Evolutionary conservation across 2,329 filamentous ascomycete genomes (phyloP).

Genomic region (Colletotrichum cordylinicola): DNA sequence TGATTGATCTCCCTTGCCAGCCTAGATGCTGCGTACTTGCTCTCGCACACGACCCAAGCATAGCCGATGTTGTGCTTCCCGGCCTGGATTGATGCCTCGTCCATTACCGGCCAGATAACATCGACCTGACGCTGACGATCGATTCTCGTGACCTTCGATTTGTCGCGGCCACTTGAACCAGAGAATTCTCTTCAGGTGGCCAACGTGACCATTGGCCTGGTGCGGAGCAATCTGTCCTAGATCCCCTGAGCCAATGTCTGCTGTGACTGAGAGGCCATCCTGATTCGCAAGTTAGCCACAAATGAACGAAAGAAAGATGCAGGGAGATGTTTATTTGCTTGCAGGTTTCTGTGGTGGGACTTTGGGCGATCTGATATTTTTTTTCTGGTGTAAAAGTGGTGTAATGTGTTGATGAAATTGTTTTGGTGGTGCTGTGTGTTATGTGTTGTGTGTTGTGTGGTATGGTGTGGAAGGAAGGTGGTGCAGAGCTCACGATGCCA

Average conservation of each 20-base stretch:
- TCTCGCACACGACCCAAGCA: not conserved
- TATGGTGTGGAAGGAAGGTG: no score
- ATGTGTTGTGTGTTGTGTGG: no score
- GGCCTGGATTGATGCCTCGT: accelerated
- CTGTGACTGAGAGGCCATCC: not conserved
- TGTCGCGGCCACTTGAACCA: not conserved
- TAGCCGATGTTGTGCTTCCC: not conserved
- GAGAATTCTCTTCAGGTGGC: not conserved
- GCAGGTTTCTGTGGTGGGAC: no score
- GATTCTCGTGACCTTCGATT: no score
- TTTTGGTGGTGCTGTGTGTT: no score
- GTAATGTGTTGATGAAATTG: no score
- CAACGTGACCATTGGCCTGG: not conserved
- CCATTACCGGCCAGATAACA: not conserved
- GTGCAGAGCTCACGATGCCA: not conserved
- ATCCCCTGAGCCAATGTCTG: not conserved
- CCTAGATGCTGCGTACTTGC: not conserved
- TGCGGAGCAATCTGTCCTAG: not conserved
- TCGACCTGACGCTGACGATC: not conserved
- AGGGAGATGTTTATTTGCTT: no score
- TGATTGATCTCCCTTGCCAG: not conserved
- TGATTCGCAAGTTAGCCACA: not conserved
- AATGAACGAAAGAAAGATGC: no score
- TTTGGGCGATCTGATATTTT: no score
- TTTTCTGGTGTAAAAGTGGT: no score